These are phyloP conservation scores for Venturia pyrina DNA, from an alignment of 2,329 filamentous ascomycete species.

Conservation along the genomic window DNA sequence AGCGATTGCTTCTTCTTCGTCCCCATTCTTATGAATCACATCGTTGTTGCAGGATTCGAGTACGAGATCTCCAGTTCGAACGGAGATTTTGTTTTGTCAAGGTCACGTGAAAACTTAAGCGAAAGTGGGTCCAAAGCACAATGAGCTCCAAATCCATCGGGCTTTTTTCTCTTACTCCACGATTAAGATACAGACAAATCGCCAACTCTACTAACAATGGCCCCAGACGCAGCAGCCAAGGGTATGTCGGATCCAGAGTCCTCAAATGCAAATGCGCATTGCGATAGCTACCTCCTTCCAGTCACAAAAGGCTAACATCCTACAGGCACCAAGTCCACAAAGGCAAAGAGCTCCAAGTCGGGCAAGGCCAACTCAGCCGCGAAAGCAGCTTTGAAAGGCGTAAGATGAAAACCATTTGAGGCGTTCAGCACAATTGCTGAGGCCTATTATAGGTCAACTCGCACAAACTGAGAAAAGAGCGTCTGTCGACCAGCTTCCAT, in stretches of 20 bases:
- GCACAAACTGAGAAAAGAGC: conserved; percentile 89
- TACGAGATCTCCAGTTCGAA: too few species aligned
- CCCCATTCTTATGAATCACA: conserved; percentile 3
- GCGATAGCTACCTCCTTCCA: conserved; percentile 12
- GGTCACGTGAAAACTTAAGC: neutral
- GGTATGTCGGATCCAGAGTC: conserved; percentile 13
- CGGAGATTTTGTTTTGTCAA: too few species aligned
- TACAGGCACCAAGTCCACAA: conserved; percentile 10
- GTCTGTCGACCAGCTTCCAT: conserved; percentile 89
- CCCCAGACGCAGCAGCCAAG: conserved; percentile 20
- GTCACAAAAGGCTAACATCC: conserved; percentile 7
- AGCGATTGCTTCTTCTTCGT: conserved; percentile 23
- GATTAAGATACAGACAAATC: conserved; percentile 7
- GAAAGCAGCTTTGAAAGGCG: conserved; percentile 67
- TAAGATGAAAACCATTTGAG: conserved; percentile 37
- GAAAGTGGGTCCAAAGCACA: neutral
- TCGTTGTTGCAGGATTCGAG: neutral
- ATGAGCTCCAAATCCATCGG: neutral
- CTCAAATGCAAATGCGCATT: conserved; percentile 14
- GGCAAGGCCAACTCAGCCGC: conserved; percentile 81
- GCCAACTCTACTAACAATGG: conserved; percentile 18
- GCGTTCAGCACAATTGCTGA: conserved; percentile 21
- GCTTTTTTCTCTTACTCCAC: neutral
- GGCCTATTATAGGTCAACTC: conserved; percentile 46
- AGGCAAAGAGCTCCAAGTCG: conserved; percentile 15